These are phyloP conservation scores for Penicillium sp. DNA, from an alignment of 2,329 filamentous ascomycete species.

Conservation along the genomic window DNA sequence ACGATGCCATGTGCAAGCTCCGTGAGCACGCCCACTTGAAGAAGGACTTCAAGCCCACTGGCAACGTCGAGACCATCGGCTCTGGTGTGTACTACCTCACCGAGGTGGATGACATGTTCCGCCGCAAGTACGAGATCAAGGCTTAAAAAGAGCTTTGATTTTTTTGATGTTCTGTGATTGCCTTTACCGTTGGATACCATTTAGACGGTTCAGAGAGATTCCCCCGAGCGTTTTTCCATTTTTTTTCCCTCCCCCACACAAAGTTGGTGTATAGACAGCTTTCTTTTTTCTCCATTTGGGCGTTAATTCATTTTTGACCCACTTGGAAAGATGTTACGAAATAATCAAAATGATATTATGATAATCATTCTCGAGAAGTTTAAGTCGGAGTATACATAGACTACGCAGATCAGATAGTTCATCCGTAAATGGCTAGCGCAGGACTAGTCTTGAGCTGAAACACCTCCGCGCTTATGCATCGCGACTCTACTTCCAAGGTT, in stretches of 20 bases:
- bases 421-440: too few species aligned
- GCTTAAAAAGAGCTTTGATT: conserved; percentile 53
- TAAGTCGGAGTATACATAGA: too few species aligned
- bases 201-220: conserved; percentile 39
- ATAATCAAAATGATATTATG: conserved; percentile 17
- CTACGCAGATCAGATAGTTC: neutral
- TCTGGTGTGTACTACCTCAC: conserved; percentile 76
- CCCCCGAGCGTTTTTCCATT: conserved; percentile 33
- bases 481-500: too few species aligned
- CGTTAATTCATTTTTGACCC: conserved; percentile 12
- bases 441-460: too few species aligned
- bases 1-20: conserved; percentile 77
- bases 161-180: conserved; percentile 19
- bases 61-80: conserved; percentile 65
- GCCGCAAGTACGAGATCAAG: conserved; percentile 75
- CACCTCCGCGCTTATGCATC: too few species aligned
- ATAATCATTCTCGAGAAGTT: neutral
- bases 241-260: conserved; percentile 11
- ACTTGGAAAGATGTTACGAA: conserved; percentile 22
- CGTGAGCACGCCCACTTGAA: conserved; percentile 81
- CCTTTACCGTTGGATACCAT: conserved; percentile 29
- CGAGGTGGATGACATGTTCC: conserved; percentile 83
- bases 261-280: conserved; percentile 25
- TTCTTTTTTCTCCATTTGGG: conserved; percentile 12
- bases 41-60: conserved; percentile 73